Conservation (phyloP, 768 basidiomycete genomes). For the Macrolepiota fuliginosa region DNA sequence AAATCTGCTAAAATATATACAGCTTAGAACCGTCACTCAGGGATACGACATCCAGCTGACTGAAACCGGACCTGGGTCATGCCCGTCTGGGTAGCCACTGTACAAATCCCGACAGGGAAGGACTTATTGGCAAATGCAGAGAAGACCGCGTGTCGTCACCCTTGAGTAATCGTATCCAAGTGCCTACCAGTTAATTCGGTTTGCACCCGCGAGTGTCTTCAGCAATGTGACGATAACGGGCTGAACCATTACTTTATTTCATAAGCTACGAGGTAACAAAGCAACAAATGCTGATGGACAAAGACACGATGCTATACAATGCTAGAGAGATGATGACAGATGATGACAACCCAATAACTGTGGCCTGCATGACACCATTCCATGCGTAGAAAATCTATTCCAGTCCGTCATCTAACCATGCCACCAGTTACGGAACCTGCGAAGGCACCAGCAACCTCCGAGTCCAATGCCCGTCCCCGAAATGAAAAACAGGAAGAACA, state of each 20-base stretch:
- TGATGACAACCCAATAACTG: background rate
- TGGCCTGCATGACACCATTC: no score
- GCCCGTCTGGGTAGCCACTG: background rate
- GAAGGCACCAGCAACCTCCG: conserved; percentile 1
- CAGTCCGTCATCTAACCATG: background rate
- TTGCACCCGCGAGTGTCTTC: background rate
- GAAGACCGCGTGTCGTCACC: background rate
- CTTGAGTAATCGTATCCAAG: background rate
- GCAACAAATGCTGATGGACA: background rate
- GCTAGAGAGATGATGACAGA: background rate
- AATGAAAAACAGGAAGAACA: conserved; percentile 3
- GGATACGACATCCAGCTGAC: background rate
- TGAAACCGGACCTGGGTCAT: background rate
- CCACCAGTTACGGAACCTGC: background rate
- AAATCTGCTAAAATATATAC: background rate
- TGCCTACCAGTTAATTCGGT: background rate
- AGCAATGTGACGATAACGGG: background rate
- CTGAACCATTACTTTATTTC: background rate
- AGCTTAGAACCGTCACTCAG: background rate
- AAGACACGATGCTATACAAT: background rate
- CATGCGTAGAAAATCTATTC: no score
- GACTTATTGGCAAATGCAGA: background rate
- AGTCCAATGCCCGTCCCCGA: background rate
- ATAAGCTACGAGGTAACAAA: background rate
- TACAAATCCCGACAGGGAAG: background rate